Conservation (phyloP, 768 basidiomycete species). For the Trametes punicea region DNA sequence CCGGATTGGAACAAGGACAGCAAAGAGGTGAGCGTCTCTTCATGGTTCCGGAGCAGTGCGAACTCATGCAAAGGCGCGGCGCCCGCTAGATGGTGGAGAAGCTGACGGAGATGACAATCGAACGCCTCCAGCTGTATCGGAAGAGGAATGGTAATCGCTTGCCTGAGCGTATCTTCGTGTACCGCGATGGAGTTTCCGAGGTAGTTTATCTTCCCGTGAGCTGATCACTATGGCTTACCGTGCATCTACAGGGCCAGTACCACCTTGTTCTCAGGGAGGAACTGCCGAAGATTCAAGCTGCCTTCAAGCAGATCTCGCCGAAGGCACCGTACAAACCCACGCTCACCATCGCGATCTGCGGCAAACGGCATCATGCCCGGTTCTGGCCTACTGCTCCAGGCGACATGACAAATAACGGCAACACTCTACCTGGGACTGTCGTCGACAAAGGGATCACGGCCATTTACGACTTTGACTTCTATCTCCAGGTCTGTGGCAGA, state of each 20-base stretch:
- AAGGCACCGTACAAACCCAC: slow-evolving; percentile 52
- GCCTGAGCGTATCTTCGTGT: slow-evolving; percentile 69
- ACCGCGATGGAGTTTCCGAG: slow-evolving; percentile 82
- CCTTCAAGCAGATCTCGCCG: slow-evolving; percentile 51
- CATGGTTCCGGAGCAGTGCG: neutral
- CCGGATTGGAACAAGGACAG: slow-evolving; percentile 38
- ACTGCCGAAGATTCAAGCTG: slow-evolving; percentile 55
- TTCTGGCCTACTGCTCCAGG: slow-evolving; percentile 54
- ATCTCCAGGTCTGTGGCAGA: slow-evolving; percentile 27
- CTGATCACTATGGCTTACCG: too few relatives aligned
- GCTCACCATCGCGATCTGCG: slow-evolving; percentile 76
- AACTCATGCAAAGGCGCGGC: neutral
- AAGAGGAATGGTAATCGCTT: slow-evolving; percentile 48
- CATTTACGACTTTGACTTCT: slow-evolving; percentile 33
- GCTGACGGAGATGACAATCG: slow-evolving; percentile 63
- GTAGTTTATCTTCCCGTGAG: slow-evolving; percentile 31
- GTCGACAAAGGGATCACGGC: slow-evolving; percentile 75
- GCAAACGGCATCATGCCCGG: slow-evolving; percentile 65
- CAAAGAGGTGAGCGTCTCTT: slow-evolving; percentile 31
- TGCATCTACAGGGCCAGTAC: slow-evolving; percentile 61
- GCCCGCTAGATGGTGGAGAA: slow-evolving; percentile 66
- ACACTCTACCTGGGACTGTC: slow-evolving; percentile 76
- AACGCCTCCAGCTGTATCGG: slow-evolving; percentile 59
- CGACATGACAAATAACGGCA: slow-evolving; percentile 62
- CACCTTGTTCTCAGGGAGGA: slow-evolving; percentile 57